Evolutionary conservation across 148 eudicot genomes (phyloP), one percentile per base, ranked within the genome.

Genomic region (Chenopodium formosanum): DNA sequence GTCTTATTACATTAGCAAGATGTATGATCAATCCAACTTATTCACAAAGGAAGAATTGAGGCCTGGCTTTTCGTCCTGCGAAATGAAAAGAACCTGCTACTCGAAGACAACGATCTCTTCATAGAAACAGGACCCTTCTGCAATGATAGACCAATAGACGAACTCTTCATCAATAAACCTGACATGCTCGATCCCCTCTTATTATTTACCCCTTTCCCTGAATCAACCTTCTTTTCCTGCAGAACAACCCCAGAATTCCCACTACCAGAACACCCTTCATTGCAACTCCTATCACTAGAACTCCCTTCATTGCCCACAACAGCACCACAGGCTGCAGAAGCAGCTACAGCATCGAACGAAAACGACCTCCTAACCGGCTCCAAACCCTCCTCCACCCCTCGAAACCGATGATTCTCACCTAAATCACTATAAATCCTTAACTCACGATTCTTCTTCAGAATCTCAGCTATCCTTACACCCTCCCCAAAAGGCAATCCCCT

Each of bases 81-180:
- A 47, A 88, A 77, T 23, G 87, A 79, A 31, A 86, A 88, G 53
- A 85, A 62, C 83, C 78, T 90, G 47, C 87, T 81, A 78, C 89
- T 68, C 2, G 90, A 85, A 44, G 95, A 91, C 77, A 87, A 60
- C 0, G 93, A 89, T 76, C 91, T 88, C 88, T 85, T 92, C 91
- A 89, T 85, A 9, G 89, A 85, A 58, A 87, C 74, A 58, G 86
- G 85, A 63, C 84, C 88, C 75, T 84, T 90, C 16, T 87, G 88
- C 71, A 85, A 81, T 3, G 85, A 91, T n/a, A 78, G 78, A 48
- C 86, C 86, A 16, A 83, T 76, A 1, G 93, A 89, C 44, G 83
- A 77, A 80, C 86, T 77, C 85, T 87, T 86, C 74, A 78, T 78
- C 75, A 81, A 75, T 75, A 82, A 52, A 47, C 82, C 85, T 14